Evolutionary conservation across 768 basidiomycete species (phyloP), one percentile per base, ranked within the genome.

Genomic region (Tubosaeta sp.): DNA sequence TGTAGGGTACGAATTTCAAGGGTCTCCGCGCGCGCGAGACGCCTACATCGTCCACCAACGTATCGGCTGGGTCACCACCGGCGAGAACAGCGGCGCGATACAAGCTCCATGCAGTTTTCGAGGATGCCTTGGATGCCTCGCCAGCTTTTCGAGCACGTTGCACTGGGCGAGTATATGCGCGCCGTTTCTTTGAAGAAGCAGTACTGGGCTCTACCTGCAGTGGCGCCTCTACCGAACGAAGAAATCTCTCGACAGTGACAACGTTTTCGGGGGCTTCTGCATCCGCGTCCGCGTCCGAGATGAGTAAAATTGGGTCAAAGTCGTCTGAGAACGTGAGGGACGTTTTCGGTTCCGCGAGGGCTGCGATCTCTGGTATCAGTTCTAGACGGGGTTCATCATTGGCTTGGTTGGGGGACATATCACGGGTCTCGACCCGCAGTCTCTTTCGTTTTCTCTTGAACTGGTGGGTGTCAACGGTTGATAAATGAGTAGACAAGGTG

Each of bases 391-490:
- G 38, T n/a, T 5, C 27, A 13, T 54, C 47, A 3, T 13, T 44
- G 3, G 27, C 22, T 50, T 48, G 43, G 12, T 31, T 31, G 33
- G 48, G 35, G 27, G 46, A 13, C 33, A 12, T 2, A 35, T 52
- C 56, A 37, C 33, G 48, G 32, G 27, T 14, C n/a, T 47, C 31
- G 34, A 45, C 46, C 7, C n/a, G 54, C 12, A 48, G n/a, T 29
- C 65, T 65, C 46, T 58, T 66, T 22, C 65, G 57, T 48, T 34
- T 66, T 55, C 64, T 65, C 57, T 11, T 67, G 33, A 66, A 59
- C 65, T 66, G 33, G 26, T 12, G n/a, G 22, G 3, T 12, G 33
- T 54, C 17, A 56, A 25, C 12, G 19, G 25, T 1, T 11, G 31
- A 54, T 22, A 54, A 42, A n/a, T 19, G 9, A 5, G 26, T 14